These are phyloP conservation scores for Candida odintsovae DNA, from an alignment of 805 yeast genomes.

Conservation along the genomic window DNA sequence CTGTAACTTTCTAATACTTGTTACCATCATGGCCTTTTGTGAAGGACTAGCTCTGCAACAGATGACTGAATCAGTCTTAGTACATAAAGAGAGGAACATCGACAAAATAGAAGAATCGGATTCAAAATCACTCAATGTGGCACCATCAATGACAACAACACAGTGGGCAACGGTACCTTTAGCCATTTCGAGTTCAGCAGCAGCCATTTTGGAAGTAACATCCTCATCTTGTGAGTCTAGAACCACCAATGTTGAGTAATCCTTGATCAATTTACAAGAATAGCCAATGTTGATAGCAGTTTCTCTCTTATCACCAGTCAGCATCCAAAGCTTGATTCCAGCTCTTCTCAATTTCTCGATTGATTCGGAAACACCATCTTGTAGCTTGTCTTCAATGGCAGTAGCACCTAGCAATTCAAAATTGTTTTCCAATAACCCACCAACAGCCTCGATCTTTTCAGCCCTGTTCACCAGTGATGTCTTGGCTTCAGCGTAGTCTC, in stretches of 20 bases:
- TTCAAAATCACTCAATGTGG: slow-evolving; percentile 69
- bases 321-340: slow-evolving; percentile 95
- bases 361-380: slow-evolving; percentile 94
- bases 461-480: slow-evolving; percentile 67
- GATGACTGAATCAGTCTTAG: slow-evolving; percentile 83
- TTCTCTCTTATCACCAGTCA: slow-evolving; percentile 96
- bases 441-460: slow-evolving; percentile 60
- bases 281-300: slow-evolving; percentile 97
- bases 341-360: slow-evolving; percentile 90
- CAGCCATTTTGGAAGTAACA: slow-evolving; percentile 61
- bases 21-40: slow-evolving; percentile 89
- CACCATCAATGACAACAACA: slow-evolving; percentile 94
- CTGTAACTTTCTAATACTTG: slow-evolving; percentile 66
- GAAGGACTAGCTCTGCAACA: slow-evolving; percentile 97
- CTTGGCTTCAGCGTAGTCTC: slow-evolving; percentile 66
- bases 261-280: slow-evolving; percentile 88
- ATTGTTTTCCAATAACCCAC: slow-evolving; percentile 64
- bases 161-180: slow-evolving; percentile 83
- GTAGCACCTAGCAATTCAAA: slow-evolving; percentile 82
- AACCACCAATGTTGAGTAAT: slow-evolving; percentile 83
- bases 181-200: slow-evolving; percentile 68
- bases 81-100: slow-evolving; percentile 77
- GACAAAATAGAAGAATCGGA: slow-evolving; percentile 65
- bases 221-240: slow-evolving; percentile 51
- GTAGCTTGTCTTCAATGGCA: slow-evolving; percentile 95